Base-by-base conservation (phyloP, 2,329 filamentous ascomycete species). In the Colletotrichum tabaci region DNA sequence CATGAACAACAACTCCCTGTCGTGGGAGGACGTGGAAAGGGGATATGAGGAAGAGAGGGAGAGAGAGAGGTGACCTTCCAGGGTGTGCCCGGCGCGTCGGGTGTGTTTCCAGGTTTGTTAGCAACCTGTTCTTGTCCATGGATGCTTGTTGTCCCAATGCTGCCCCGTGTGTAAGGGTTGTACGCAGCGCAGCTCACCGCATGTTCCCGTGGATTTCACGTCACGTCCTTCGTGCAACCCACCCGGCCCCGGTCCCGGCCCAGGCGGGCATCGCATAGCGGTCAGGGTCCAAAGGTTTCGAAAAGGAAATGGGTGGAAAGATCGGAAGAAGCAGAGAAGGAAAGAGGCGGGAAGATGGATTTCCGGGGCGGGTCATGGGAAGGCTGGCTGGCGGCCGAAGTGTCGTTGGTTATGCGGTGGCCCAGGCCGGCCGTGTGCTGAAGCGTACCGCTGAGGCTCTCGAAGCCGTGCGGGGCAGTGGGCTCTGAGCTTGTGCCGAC, bases 141-240 rank as follows among this genome's bases (percentile, higher is more conserved):
- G 8, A 38, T 38, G 35, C 8, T 10, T 10, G 35, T 38, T 38
- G 8, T 5, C 10, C 12, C 49, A 0, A 9, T 62, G 47, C 15
- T 38, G 47, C 46, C 18, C 30, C 6, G 16, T 23, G 60, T n/a
- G 60, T 55, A 42, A 15, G 52, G 26, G 35, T 52, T 44, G 16
- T 35, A 62, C 47, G 16, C 44, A 18, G 44, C 44, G 15, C 44
- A 10, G 40, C 58, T 49, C 58, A 62, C 60, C 47, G 47, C 47
- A 62, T 62, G 21, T 63, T 53, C 38, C 46, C 18, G n/a, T 44
- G 38, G 47, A 30, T 53, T 53, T 63, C 47, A 44, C 60, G n/a
- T 53, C 35, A 5, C 46, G 35, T 26, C 30, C 30, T 4, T 35
- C 49, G n/a, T 61, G 58, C 44, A 35, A 61, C 58, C 58, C 18